Conservation (phyloP, 352 stramenopile species). For the Phytophthora citricola region DNA sequence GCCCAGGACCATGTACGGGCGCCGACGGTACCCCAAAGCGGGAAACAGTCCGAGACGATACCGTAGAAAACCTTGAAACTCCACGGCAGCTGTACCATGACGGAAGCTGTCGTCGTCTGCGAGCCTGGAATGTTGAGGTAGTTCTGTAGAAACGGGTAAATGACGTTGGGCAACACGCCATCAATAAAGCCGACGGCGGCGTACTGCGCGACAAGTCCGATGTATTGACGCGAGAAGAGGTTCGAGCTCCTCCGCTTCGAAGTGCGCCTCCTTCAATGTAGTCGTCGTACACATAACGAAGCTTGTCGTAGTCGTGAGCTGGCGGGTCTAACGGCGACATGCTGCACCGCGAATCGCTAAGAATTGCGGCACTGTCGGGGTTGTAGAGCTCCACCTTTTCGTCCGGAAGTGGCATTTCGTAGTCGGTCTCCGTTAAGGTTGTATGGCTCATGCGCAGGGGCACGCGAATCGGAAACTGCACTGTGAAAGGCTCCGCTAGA, state of each 20-base stretch:
- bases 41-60: constrained; percentile 70
- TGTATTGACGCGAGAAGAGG: constrained; percentile 53
- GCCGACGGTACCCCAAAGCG: constrained; percentile 54
- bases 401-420: constrained; percentile 35
- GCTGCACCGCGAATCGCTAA: constrained; percentile 32
- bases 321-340: constrained; percentile 35
- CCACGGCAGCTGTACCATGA: constrained; percentile 59
- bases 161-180: constrained; percentile 49
- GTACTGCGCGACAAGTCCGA: constrained; percentile 66
- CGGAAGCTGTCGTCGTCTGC: constrained; percentile 46
- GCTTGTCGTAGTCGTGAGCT: constrained; percentile 39
- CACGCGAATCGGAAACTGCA: constrained; percentile 31
- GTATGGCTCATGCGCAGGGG: constrained; percentile 23
- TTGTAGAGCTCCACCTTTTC: constrained; percentile 38
- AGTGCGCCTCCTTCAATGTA: constrained; percentile 52
- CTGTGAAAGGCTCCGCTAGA: constrained; percentile 1
- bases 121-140: constrained; percentile 65
- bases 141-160: constrained; percentile 65
- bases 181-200: constrained; percentile 60
- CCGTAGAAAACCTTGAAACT: constrained; percentile 74
- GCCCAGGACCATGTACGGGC: constrained; percentile 66
- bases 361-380: constrained; percentile 26
- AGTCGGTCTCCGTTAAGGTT: constrained; percentile 23
- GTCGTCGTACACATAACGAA: constrained; percentile 52
- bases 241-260: constrained; percentile 43